A percentile compares a stretch with the other conserved stretches of the same genome.
phyloP scores from a whole-genome alignment of 768 basidiomycete species.

The Sutorius australiensis region DNA sequence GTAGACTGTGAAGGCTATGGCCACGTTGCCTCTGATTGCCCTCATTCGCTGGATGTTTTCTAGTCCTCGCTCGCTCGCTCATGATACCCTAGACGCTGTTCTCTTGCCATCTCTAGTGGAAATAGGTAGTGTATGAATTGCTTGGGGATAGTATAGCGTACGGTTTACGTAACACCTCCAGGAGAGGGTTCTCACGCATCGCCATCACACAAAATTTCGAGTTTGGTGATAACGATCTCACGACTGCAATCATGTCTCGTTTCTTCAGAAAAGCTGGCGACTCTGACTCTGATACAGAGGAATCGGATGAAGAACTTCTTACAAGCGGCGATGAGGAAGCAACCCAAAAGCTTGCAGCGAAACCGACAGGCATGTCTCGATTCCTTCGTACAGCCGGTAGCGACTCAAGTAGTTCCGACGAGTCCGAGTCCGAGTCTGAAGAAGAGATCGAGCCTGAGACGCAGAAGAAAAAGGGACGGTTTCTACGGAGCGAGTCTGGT shows the following conservation, averaged over 20 bases:
- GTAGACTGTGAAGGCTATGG: slow-evolving; percentile 83
- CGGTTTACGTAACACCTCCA: slow-evolving; percentile 15
- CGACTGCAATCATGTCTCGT: slow-evolving; percentile 60
- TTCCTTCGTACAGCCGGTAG: slow-evolving; percentile 68
- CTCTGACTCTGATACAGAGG: slow-evolving; percentile 70
- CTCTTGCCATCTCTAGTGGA: slow-evolving; percentile 9
- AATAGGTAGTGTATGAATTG: slow-evolving; percentile 19
- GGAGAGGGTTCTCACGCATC: slow-evolving; percentile 14
- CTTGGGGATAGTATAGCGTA: background rate
- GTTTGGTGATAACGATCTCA: slow-evolving; percentile 25
- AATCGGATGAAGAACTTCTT: slow-evolving; percentile 73
- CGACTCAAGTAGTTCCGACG: slow-evolving; percentile 53
- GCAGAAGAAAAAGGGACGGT: slow-evolving; percentile 40
- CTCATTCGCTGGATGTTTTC: slow-evolving; percentile 85
- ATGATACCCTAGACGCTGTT: slow-evolving; percentile 4
- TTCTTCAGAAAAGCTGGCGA: slow-evolving; percentile 87
- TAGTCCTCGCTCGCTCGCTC: slow-evolving; percentile 32
- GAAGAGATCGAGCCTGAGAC: slow-evolving; percentile 51
- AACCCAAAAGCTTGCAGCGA: slow-evolving; percentile 34
- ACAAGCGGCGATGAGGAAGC: slow-evolving; percentile 68
- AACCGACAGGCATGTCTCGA: slow-evolving; percentile 56
- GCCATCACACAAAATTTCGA: slow-evolving; percentile 16
- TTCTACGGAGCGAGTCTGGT: slow-evolving; percentile 44
- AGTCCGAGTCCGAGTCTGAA: slow-evolving; percentile 50
- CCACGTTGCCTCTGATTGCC: slow-evolving; percentile 73